phyloP scores from a whole-genome alignment of 768 basidiomycete genomes.

The Lactarius vividus region DNA sequence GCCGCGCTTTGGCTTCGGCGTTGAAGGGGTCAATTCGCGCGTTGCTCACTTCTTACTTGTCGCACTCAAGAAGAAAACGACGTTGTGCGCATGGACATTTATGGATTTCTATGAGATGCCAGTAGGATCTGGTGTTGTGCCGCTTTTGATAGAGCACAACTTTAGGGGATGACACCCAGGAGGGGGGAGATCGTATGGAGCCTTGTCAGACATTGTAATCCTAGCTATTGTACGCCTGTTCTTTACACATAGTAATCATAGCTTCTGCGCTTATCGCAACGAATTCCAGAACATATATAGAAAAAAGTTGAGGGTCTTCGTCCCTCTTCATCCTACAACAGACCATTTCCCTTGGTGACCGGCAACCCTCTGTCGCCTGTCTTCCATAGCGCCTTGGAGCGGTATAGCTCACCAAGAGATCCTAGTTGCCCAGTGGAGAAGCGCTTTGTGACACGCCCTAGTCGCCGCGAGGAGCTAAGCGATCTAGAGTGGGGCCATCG shows the following conservation, averaged over 20 bases:
- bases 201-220: not conserved
- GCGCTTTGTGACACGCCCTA: not conserved
- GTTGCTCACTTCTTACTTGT: constrained; percentile 69
- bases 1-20: constrained; percentile 70
- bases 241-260: not conserved
- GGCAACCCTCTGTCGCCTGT: constrained; percentile 6
- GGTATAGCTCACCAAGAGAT: constrained; percentile 3
- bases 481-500: constrained; percentile 4
- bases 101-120: constrained; percentile 74
- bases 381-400: constrained; percentile 2
- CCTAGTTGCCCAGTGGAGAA: constrained; percentile 5
- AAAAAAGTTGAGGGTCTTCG: not conserved
- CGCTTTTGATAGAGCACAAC: constrained; percentile 76
- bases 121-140: constrained; percentile 48
- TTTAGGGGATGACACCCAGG: constrained; percentile 44
- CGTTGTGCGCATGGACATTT: constrained; percentile 71
- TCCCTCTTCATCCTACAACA: not conserved
- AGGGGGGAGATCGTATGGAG: not conserved
- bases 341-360: not conserved
- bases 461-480: constrained; percentile 9
- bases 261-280: not conserved
- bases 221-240: not conserved
- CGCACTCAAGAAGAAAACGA: constrained; percentile 36
- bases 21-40: constrained; percentile 85
- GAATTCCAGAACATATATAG: not conserved